A percentile compares a stretch with the other conserved stretches of the same genome.
These are phyloP conservation scores for Nicotiana tabacum DNA, from an alignment of 257 asterid genomes.

Conservation along the genomic window DNA sequence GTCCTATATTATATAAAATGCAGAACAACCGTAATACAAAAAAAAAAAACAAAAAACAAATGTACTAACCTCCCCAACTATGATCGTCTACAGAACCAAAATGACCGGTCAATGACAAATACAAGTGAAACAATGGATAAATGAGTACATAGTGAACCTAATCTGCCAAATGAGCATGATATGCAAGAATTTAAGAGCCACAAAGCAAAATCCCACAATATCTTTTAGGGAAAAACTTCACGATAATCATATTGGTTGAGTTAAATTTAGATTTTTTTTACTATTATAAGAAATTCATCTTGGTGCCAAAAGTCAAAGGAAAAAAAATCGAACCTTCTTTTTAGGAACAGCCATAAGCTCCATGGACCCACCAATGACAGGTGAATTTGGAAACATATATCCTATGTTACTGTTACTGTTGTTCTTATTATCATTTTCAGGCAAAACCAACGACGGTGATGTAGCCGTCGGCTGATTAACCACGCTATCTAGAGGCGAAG, in stretches of 20 bases:
- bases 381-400: conserved; percentile 25
- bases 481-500: conserved; percentile 39
- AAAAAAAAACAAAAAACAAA: neutral
- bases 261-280: too few relatives aligned
- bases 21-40: neutral
- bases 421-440: conserved; percentile 36
- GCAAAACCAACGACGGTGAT: conserved; percentile 45
- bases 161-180: neutral
- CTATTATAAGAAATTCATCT: neutral
- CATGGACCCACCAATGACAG: conserved; percentile 45
- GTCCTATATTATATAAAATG: neutral
- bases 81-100: neutral
- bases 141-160: neutral
- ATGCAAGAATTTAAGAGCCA: neutral
- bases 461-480: conserved; percentile 19
- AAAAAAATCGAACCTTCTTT: conserved; percentile 38
- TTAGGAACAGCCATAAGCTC: conserved; percentile 91
- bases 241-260: neutral
- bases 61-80: neutral
- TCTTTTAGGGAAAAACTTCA: neutral
- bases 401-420: conserved; percentile 10
- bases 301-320: too few relatives aligned
- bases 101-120: neutral
- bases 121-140: neutral
- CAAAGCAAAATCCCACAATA: too few relatives aligned